Evolutionary conservation across 2,329 filamentous ascomycete genomes (phyloP), one percentile per base, ranked within the genome.

Genomic region (Trichophyton schoenleinii): DNA sequence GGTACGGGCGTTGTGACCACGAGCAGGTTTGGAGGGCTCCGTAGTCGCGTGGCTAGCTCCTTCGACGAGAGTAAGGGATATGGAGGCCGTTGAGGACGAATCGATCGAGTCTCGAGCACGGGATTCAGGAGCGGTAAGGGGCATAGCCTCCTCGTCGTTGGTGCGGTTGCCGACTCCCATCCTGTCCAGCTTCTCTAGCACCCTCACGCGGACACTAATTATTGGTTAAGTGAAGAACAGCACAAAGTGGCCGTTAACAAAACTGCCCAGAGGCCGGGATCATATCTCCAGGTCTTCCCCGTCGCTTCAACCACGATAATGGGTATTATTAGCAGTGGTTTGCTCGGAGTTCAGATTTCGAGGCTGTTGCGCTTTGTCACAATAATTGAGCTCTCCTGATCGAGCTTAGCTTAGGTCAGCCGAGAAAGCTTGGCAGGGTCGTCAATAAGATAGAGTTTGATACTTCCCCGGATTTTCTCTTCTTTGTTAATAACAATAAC

Each of bases 71-170:
- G 59, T 62, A 31, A 66, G 57, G 9, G 65, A 65, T 22, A 65
- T 49, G 3, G 65, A 66, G 8, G 65, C 65, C 6, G 61, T 63
- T n/a, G 65, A 65, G n/a, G 62, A 64, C 5, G 65, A 66, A 62
- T 65, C 60, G 31, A 64, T 59, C n/a, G 65, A 66, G n/a, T 60
- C 41, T 60, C 59, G 48, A 20, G 44, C 49, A 13, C 59, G 58
- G 4, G 49, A 28, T 42, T 55, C 55, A 7, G 38, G 60, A 22
- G 61, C 55, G 7, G 64, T 65, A 2, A 66, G 61, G 28, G 65
- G 65, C n/a, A 64, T 49, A 3, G 57, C 48, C 55, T 66, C 65
- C 31, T 66, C 65, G n/a, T 64, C 62, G 36, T 57, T 48, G 15
- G 57, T 3, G 15, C 36, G 58, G 31, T 61, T 64, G 49, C 64